These are phyloP conservation scores for Immersiella caudata DNA, from an alignment of 495 filamentous ascomycete species.

Conservation along the genomic window DNA sequence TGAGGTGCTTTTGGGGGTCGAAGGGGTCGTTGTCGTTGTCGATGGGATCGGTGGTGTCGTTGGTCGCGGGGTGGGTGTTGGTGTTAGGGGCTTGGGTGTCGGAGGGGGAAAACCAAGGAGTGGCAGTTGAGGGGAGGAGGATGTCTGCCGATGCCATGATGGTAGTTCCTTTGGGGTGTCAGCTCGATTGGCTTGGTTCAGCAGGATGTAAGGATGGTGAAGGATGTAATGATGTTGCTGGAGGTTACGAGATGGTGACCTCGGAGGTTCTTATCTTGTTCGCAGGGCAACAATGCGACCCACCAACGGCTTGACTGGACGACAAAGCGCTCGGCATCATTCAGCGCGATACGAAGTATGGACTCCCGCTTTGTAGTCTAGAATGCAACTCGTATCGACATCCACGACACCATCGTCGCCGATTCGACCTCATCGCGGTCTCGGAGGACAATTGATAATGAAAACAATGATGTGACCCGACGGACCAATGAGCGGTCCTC, in stretches of 20 bases:
- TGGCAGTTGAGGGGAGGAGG: background rate
- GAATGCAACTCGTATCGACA: background rate
- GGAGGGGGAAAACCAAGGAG: background rate
- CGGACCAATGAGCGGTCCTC: background rate
- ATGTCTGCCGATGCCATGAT: constrained; percentile 18
- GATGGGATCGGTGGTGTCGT: background rate
- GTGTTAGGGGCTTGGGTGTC: background rate
- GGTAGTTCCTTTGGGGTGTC: background rate
- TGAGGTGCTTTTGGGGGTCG: constrained; percentile 56
- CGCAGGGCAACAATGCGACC: background rate
- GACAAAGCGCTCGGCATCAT: background rate
- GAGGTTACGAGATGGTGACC: background rate
- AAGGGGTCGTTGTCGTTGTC: constrained; percentile 13
- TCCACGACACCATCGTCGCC: background rate
- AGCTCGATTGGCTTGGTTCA: background rate
- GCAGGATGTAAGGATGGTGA: no score
- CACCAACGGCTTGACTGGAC: background rate
- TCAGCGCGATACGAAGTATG: no score
- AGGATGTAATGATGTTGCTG: background rate
- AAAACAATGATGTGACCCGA: background rate
- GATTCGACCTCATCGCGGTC: background rate
- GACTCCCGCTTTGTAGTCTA: no score
- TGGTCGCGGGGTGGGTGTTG: background rate
- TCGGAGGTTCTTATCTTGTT: background rate
- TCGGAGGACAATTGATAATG: constrained; percentile 3